Evolutionary conservation across 179 eudicot species (phyloP).

Genomic region (Silene coronaria): DNA sequence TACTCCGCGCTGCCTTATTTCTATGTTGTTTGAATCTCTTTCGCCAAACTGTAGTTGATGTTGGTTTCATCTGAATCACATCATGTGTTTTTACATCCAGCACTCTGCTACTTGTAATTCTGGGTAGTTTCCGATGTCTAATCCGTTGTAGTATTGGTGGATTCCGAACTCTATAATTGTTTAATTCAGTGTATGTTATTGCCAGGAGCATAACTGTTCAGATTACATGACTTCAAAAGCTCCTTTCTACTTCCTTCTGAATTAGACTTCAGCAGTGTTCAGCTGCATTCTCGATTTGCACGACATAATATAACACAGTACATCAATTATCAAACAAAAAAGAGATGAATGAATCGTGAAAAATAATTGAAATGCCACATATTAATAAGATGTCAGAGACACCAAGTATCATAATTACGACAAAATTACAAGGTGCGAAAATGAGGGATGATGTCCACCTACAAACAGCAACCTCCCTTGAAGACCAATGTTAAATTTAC

Average conservation of each 20-base stretch:
- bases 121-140: no score
- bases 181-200: no score
- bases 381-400: background rate
- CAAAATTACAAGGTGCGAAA: constrained; percentile 1
- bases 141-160: no score
- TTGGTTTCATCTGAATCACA: background rate
- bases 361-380: background rate
- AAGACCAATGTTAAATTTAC: constrained; percentile 21
- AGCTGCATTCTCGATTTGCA: background rate
- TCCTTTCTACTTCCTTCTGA: no score
- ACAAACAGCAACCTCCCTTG: constrained; percentile 13
- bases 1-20: no score
- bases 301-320: no score
- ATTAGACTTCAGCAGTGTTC: no score
- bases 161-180: no score
- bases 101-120: background rate
- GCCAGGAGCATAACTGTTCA: no score
- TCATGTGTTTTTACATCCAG: background rate
- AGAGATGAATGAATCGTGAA: background rate
- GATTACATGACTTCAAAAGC: no score
- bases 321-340: no score
- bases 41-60: background rate
- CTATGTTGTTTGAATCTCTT: no score
- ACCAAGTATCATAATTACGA: background rate
- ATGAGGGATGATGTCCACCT: constrained; percentile 7